Evolutionary conservation across 2,329 filamentous ascomycete species (phyloP), one percentile per base, ranked within the genome.

Genomic region (Microdochium nivale): DNA sequence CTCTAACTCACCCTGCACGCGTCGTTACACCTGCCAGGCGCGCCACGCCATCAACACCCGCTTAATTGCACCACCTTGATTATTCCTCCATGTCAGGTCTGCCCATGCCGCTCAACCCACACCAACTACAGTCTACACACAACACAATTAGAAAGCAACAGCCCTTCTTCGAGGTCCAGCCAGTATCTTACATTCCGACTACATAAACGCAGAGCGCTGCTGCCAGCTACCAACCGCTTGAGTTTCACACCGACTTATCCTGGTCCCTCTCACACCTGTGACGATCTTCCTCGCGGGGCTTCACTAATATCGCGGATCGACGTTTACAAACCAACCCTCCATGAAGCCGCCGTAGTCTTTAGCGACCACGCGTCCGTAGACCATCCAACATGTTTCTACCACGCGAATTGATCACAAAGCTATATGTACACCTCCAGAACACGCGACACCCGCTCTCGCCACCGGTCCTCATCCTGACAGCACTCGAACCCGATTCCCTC

Each of bases 401-500:
- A 64, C 88, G 94, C 58, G 80, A 82, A 58, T 79, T 96, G 57
- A 87, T 97, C 65, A 88, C 90, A 49, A 91, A 92, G 62, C 84
- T 97, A 62, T 99, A 99, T 76, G 80, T 81, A 54, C 88, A 96
- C 70, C 87, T 99, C 52, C 83, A 95, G 68, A 83, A 81, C 68
- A 87, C 88, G 46, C 86, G 91, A 58, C 89, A 96, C 65, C 87
- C 91, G n/a, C 82, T 92, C 49, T 94, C 90, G 19, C 88, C 92
- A 37, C 91, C 91, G 0, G 90, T 97, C 51, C 79, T 97, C 25
- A 83, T 99, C 56, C 87, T 99, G 52, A 91, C 91, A 57, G 88
- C 92, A 33, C 87, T 97, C 65, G 92, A 96, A 65, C 90, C 94
- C 51, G 94, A 99, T 72, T 88, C 94, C 56, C 83, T 99, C 55